phyloP scores from a whole-genome alignment of 108 stramenopile genomes.

The Tribonema minus region DNA sequence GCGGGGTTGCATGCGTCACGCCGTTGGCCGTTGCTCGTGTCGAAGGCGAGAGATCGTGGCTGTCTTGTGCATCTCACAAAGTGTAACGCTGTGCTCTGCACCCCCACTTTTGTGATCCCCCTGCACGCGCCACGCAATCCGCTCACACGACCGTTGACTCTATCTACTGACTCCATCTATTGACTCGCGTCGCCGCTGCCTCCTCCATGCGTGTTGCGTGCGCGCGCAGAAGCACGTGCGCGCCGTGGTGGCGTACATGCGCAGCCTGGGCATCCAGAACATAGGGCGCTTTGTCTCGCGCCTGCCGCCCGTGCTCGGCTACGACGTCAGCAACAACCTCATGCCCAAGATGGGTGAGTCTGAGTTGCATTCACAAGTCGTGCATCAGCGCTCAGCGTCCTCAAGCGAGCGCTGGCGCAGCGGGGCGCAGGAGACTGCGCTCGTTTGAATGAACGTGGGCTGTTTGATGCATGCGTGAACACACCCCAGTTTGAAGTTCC shows the following conservation, averaged over 20 bases:
- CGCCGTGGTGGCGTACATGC: constrained; percentile 25
- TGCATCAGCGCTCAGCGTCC: not conserved
- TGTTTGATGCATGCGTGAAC: too few species aligned
- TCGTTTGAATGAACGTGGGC: too few species aligned
- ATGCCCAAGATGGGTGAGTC: constrained; percentile 16
- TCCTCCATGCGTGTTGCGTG: not conserved
- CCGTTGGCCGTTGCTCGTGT: not conserved
- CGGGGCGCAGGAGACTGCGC: not conserved
- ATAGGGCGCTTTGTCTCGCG: constrained; percentile 42
- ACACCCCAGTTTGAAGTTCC: too few species aligned
- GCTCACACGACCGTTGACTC: too few species aligned
- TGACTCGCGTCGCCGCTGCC: not conserved
- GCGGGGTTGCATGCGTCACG: too few species aligned
- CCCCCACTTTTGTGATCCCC: too few species aligned
- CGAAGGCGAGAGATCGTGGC: not conserved
- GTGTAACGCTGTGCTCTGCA: too few species aligned
- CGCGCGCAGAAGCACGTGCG: constrained; percentile 1
- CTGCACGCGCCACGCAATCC: too few species aligned
- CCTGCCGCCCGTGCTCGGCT: constrained; percentile 44
- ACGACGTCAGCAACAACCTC: constrained; percentile 33
- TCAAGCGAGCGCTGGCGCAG: not conserved
- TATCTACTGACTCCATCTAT: not conserved
- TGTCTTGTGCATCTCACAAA: not conserved
- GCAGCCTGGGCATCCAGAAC: constrained; percentile 33
- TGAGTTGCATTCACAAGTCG: not conserved